Base-by-base conservation (phyloP, 1,284 basidiomycete species). In the Pterula multifida region DNA sequence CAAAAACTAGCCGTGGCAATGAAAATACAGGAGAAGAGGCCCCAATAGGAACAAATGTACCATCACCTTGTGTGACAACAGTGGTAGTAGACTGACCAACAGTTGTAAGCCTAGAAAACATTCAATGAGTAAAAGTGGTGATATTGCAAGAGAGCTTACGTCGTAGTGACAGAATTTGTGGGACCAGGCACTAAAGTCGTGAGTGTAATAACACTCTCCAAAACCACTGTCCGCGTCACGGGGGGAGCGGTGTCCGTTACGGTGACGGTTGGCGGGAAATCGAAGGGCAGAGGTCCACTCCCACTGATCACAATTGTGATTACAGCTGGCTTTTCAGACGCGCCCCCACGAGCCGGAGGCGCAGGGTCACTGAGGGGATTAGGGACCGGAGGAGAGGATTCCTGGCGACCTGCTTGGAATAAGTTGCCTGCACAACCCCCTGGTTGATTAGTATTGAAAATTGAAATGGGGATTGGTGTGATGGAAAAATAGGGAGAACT, bases 401-500 rank as follows among this genome's bases (percentile, higher is more conserved):
- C 71, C 53, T 70, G 69, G 17, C 51, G 49, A 50, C 66, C 62
- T 1, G 72, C 51, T 3, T 51, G 15, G 52, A 74, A 73, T 2
- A 57, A 26, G 15, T 53, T 56, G 2, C 55, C 53, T 12, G 56
- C 52, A 50, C 69, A 70, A 3, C 47, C 47, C 17, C 55, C 56
- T 36, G 62, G 58, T 3, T 55, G 56, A 26, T 55, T 56, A 22
- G 58, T 54, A 54, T 72, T 73, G n/a, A 65, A 52, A 28, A 76
- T 60, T 19, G 60, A 58, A 19, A 76, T 61, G 3, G 67, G 65
- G 24, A 76, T 62, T 3, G 70, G 60, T 3, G 72, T 73, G 39
- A 76, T 73, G 13, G 66, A 61, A 54, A 70, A 76, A 54, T 61
- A 67, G 3, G 56, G 52, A 36, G 61, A 45, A 12, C 62, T 61